Base-by-base conservation (phyloP, 768 basidiomycete genomes). In the Leccinellum luteum region DNA sequence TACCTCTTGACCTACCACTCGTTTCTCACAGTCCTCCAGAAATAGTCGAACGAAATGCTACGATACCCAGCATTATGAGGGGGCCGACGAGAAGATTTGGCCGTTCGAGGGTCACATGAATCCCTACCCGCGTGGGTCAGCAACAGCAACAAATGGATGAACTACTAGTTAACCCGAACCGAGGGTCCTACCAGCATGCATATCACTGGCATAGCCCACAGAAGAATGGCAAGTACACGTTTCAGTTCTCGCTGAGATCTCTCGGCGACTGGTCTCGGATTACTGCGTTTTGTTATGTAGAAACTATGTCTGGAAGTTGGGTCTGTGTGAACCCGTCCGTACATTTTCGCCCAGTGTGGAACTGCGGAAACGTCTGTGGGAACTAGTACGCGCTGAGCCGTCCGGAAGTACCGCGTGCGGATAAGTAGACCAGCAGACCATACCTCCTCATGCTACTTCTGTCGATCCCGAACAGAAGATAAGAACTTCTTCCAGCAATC, bases 51-150 rank as follows among this genome's bases (percentile, higher is more conserved):
- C 25, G 28, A 41, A 50, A 10, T 14, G 9, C 34, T 12, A 21
- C 31, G 55, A 28, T 28, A 25, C 31, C 23, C 12, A 44, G 13
- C 47, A 19, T 41, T 30, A 34, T 15, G 21, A 43, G 21, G 21
- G 19, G 25, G 12, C 44, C 34, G 43, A 17, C 5, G 48, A 32
- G 25, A 31, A 17, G 9, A 43, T 19, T 32, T 48, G 19, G 31
- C 47, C 35, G 15, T 35, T 35, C 45, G 41, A 30, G 12, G 43
- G 35, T 58, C 57, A 58, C 57, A 58, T 58, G 57, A 48, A 31
- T 47, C 23, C 30, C 27, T 31, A 28, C 43, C 14, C n/a, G 54
- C 25, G 25, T 35, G 23, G 4, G 27, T 35, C 32, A 28, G 15
- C 12, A 43, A 28, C 12, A n/a, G n/a, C n/a, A n/a, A n/a, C n/a